A percentile compares a stretch with the other conserved stretches of the same genome.
Evolutionary conservation across 2,329 filamentous ascomycete species (phyloP).

Genomic region (Penicillium sp.): DNA sequence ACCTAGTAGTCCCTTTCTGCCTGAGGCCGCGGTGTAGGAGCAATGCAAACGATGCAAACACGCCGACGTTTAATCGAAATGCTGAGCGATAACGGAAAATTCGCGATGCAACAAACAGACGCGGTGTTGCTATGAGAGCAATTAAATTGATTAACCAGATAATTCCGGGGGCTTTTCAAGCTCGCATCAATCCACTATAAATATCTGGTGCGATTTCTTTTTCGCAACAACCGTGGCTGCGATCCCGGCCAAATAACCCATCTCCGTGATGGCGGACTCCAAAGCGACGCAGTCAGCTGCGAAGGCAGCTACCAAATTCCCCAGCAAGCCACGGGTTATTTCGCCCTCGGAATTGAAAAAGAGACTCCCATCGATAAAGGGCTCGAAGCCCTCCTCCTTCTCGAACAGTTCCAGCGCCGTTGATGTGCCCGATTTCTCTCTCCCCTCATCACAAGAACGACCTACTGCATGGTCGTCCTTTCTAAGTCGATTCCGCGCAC

Average conservation of each 20-base stretch:
- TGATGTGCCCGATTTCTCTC: constrained; percentile 4
- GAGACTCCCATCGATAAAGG: constrained; percentile 4
- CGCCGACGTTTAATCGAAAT: neutral
- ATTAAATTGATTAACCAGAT: neutral
- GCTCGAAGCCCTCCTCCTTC: neutral
- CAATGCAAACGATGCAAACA: constrained; percentile 20
- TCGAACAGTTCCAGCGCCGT: neutral
- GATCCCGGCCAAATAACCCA: neutral
- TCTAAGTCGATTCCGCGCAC: constrained; percentile 24
- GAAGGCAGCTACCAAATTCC: neutral
- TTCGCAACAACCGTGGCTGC: neutral
- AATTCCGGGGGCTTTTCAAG: neutral
- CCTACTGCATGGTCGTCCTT: constrained; percentile 17
- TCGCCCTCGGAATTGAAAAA: constrained; percentile 19
- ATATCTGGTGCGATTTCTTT: neutral
- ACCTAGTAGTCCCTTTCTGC: neutral
- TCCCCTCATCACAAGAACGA: constrained; percentile 2
- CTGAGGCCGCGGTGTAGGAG: neutral
- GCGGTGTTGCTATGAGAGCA: neutral
- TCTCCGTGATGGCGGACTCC: constrained; percentile 9
- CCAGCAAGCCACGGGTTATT: constrained; percentile 19
- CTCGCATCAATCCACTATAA: neutral
- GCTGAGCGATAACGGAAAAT: neutral
- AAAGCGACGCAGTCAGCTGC: constrained; percentile 8
- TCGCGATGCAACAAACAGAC: neutral